A percentile compares a stretch with the other conserved stretches of the same genome.
Conservation (phyloP, 2,329 filamentous ascomycete genomes). For the Arthrobotrys musiformis region DNA sequence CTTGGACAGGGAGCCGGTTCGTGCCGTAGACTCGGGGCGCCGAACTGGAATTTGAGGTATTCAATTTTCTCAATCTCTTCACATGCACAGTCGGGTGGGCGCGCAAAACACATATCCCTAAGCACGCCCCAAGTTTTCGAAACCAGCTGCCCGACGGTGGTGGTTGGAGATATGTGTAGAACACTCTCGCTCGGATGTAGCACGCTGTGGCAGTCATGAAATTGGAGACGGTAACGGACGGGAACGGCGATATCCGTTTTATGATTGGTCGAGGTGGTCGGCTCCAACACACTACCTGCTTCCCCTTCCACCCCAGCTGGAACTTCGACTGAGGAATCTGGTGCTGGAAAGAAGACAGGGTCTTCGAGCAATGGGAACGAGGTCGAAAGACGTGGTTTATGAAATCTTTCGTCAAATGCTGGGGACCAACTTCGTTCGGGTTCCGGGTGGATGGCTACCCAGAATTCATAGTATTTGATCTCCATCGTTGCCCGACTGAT, state of each 20-base stretch:
- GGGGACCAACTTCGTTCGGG: neutral
- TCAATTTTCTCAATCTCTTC: neutral
- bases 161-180: neutral
- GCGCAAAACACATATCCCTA: neutral
- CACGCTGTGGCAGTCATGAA: neutral
- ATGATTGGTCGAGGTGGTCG: neutral
- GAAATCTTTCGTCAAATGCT: neutral
- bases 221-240: neutral
- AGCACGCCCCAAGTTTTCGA: neutral
- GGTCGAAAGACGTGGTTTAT: neutral
- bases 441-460: neutral
- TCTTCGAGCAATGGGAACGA: neutral
- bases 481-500: neutral
- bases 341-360: neutral
- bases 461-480: neutral
- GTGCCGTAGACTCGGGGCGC: neutral
- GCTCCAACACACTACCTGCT: neutral
- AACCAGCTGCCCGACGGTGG: neutral
- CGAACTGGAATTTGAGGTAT: neutral
- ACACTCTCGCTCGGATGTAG: neutral
- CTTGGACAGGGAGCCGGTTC: neutral
- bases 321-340: neutral
- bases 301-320: neutral
- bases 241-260: neutral
- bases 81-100: too few relatives aligned